Evolutionary conservation across 2,329 filamentous ascomycete species (phyloP).

Genomic region (Diaporthe ilicicola): DNA sequence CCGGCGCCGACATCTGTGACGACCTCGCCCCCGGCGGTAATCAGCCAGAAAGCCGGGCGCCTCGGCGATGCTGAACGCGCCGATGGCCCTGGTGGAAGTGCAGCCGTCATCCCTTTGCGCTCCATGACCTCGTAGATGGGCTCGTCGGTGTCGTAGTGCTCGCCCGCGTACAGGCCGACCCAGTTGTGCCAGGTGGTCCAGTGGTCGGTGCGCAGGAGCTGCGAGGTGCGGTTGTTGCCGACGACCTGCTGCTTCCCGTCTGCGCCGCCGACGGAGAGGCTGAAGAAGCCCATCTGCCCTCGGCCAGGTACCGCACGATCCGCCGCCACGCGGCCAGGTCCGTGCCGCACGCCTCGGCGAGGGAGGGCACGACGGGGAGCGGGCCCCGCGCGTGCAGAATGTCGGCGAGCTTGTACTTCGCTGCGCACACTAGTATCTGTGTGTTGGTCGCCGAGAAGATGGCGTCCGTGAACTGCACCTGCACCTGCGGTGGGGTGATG

Average conservation of each 20-base stretch:
- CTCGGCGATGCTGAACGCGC: constrained; percentile 47
- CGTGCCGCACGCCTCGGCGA: background rate
- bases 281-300: constrained; percentile 41
- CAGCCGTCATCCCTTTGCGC: constrained; percentile 42
- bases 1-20: constrained; percentile 53
- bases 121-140: constrained; percentile 51
- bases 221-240: constrained; percentile 46
- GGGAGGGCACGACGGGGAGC: background rate
- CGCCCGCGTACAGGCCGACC: constrained; percentile 52
- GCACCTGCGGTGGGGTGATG: background rate
- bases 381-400: background rate
- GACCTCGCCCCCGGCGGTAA: constrained; percentile 43
- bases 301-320: constrained; percentile 9
- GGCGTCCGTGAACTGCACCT: constrained; percentile 1
- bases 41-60: constrained; percentile 50
- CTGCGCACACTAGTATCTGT: background rate
- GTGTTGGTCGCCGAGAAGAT: constrained; percentile 7
- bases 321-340: background rate
- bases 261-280: constrained; percentile 42
- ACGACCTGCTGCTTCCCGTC: no score
- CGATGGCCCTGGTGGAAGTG: constrained; percentile 48
- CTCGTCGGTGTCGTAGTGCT: constrained; percentile 53
- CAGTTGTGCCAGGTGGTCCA: constrained; percentile 56
- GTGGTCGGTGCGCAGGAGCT: constrained; percentile 45
- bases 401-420: background rate